phyloP scores from a whole-genome alignment of 2,329 filamentous ascomycete genomes.

The Aspergillus ruber region DNA sequence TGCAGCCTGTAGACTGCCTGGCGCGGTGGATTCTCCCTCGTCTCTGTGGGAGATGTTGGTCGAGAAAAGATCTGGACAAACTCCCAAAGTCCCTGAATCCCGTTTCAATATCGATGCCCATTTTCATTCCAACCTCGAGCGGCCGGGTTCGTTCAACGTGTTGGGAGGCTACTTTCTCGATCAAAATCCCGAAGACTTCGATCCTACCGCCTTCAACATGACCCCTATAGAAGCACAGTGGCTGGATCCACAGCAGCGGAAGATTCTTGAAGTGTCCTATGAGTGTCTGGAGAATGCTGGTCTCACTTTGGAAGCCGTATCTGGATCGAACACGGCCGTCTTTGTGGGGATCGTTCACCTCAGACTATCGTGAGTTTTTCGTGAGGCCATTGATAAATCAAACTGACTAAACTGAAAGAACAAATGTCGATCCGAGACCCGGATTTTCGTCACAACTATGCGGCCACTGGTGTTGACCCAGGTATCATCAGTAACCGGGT shows the following conservation, averaged over 20 bases:
- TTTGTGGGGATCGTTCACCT: conserved; percentile 7
- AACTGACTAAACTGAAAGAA: neutral
- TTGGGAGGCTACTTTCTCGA: conserved; percentile 3
- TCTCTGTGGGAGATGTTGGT: conserved; percentile 18
- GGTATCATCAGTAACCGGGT: conserved; percentile 1
- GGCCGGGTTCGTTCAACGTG: conserved; percentile 2
- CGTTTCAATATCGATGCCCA: conserved; percentile 20
- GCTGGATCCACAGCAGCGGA: conserved; percentile 10
- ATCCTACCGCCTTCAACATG: conserved; percentile 7
- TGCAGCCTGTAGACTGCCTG: conserved; percentile 11
- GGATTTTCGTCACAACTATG: conserved; percentile 4
- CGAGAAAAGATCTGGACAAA: conserved; percentile 8
- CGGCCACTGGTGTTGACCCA: conserved; percentile 4
- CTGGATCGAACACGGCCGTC: neutral
- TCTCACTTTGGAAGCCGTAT: neutral
- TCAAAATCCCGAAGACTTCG: conserved; percentile 4
- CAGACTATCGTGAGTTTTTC: conserved; percentile 2
- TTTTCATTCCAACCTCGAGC: conserved; percentile 9
- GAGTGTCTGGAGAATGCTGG: conserved; percentile 6
- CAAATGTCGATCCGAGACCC: neutral
- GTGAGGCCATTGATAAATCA: too few species aligned
- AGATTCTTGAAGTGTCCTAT: conserved; percentile 7
- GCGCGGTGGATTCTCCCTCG: conserved; percentile 8
- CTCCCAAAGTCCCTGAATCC: conserved; percentile 12
- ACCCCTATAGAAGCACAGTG: conserved; percentile 10